These are phyloP conservation scores for Moniliella sp. DNA, from an alignment of 1,284 basidiomycete genomes.

Conservation along the genomic window DNA sequence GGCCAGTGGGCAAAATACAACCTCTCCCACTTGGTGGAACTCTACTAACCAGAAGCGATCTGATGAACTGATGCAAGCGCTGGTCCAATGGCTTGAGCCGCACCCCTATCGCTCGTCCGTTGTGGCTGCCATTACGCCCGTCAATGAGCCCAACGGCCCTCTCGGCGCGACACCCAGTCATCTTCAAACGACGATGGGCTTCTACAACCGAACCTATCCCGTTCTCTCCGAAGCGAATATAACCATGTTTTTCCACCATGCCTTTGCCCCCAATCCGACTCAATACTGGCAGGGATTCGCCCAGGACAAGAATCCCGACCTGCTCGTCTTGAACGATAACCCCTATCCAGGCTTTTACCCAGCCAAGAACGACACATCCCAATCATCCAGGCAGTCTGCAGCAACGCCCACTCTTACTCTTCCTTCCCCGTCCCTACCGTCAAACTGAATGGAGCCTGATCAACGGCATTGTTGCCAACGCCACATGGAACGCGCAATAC, in stretches of 20 bases:
- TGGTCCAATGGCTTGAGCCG: conserved; percentile 10
- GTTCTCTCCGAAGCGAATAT: conserved; percentile 8
- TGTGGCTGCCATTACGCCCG: conserved; percentile 16
- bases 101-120: conserved; percentile 18
- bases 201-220: conserved; percentile 15
- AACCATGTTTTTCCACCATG: conserved; percentile 23
- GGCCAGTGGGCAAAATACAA: neutral
- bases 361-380: neutral
- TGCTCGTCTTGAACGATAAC: too few relatives aligned
- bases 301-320: conserved; percentile 16
- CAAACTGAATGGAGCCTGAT: conserved; percentile 22
- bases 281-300: conserved; percentile 5
- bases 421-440: conserved; percentile 13
- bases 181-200: conserved; percentile 2
- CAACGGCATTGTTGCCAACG: too few relatives aligned
- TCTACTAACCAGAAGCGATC: conserved; percentile 14
- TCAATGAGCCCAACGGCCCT: conserved; percentile 19
- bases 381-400: conserved; percentile 14
- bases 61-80: conserved; percentile 10
- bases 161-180: conserved; percentile 4
- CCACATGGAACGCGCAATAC: too few relatives aligned
- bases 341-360: conserved; percentile 1
- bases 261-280: conserved; percentile 6
- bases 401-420: conserved; percentile 6
- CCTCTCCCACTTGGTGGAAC: too few relatives aligned